A percentile compares a stretch with the other conserved stretches of the same genome.
These are phyloP conservation scores for Panaeolus papilionaceus DNA, from an alignment of 768 basidiomycete species.

Conservation along the genomic window DNA sequence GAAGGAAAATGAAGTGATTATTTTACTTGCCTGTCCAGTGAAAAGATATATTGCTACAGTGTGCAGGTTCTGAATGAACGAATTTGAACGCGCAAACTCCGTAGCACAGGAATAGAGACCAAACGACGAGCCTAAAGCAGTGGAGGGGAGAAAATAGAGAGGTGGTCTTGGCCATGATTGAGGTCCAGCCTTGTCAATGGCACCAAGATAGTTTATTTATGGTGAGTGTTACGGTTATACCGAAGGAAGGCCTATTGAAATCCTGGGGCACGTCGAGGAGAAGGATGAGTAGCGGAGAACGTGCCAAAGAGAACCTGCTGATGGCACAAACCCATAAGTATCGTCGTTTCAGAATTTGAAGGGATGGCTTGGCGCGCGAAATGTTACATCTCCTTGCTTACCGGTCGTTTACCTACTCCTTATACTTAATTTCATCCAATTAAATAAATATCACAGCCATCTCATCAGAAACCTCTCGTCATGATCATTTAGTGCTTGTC, in stretches of 20 bases:
- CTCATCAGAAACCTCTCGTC: background rate
- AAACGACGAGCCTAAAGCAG: background rate
- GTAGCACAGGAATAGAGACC: background rate
- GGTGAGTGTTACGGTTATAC: background rate
- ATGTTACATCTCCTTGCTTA: background rate
- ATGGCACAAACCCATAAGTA: constrained; percentile 10
- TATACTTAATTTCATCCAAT: background rate
- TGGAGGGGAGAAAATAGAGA: constrained; percentile 11
- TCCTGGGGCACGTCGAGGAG: constrained; percentile 10
- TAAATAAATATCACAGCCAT: background rate
- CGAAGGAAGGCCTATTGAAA: background rate
- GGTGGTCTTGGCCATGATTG: background rate
- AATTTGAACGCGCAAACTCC: constrained; percentile 29
- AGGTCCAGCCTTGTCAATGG: constrained; percentile 9
- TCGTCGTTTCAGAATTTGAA: background rate
- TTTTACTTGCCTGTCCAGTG: constrained; percentile 33
- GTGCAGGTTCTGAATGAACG: constrained; percentile 27
- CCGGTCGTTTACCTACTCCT: background rate
- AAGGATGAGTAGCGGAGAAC: background rate
- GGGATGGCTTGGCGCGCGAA: constrained; percentile 4
- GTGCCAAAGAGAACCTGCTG: background rate
- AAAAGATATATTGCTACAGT: constrained; percentile 32
- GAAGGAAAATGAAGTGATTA: background rate
- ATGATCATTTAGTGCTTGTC: background rate
- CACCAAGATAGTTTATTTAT: background rate